phyloP scores from a whole-genome alignment of 1,284 basidiomycete species.

The Neolentinus lepideus region DNA sequence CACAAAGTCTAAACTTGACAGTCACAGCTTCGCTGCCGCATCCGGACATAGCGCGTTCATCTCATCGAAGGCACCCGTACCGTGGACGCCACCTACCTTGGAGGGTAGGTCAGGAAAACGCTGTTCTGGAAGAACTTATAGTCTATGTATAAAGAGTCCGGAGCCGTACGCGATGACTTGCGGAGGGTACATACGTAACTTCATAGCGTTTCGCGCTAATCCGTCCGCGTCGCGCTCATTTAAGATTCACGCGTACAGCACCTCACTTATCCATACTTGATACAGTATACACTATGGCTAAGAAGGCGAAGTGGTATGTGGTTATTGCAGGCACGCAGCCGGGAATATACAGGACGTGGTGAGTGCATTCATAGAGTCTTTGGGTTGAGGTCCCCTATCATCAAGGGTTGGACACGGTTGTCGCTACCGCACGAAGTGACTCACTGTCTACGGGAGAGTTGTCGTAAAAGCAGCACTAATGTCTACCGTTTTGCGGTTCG shows the following conservation, averaged over 20 bases:
- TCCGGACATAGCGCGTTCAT: background rate
- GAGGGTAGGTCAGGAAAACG: background rate
- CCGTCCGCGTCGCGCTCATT: conserved; percentile 3
- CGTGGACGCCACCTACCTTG: background rate
- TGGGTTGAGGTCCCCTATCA: too few relatives aligned
- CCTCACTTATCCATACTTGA: background rate
- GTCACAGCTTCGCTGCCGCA: background rate
- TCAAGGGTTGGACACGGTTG: too few relatives aligned
- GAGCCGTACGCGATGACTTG: background rate
- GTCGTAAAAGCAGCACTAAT: conserved; percentile 1
- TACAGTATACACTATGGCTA: conserved; percentile 23
- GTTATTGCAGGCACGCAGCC: conserved; percentile 36
- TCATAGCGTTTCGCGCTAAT: background rate
- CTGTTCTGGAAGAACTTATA: background rate
- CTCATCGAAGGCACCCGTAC: background rate
- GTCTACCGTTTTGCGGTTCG: conserved; percentile 4
- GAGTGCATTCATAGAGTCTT: conserved; percentile 19
- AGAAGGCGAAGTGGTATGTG: conserved; percentile 35
- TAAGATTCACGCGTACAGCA: background rate
- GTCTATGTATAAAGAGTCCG: background rate
- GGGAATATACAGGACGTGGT: conserved; percentile 42
- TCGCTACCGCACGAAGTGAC: conserved; percentile 1
- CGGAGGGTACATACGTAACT: background rate
- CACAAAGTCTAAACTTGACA: too few relatives aligned
- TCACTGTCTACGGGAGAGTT: background rate